Evolutionary conservation across 176 grass and related monocot species (phyloP), one percentile per base, ranked within the genome.

Genomic region (Avena atlantica): DNA sequence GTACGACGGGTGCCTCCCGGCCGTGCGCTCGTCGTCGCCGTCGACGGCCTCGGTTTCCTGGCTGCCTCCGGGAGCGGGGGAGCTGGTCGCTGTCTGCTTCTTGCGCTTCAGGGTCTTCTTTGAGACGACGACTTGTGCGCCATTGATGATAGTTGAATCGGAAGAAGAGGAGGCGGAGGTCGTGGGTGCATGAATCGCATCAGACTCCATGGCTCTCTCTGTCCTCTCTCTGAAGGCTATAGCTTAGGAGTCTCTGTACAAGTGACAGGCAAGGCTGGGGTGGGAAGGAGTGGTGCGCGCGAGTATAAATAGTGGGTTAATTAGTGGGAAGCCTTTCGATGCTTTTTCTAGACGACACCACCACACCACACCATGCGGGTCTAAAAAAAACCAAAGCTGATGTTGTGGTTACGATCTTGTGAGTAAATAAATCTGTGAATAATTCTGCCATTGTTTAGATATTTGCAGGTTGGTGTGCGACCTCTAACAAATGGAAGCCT

Each of bases 1-100:
- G 86, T 81, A 93, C n/a, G 87, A 85, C 52, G 86, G 89, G 86
- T 91, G 92, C 29, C 67, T 75, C 1, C 89, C 84, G 69, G 89
- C 89, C 61, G 23, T 78, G 12, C 70, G 58, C 29, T 42, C 73
- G 19, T 21, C 74, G 9, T 15, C 65, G 2, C 14, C 52, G 20
- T 19, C 84, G 24, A 6, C 0, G 56, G 27, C 56, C 8, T 80
- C 77, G 47, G 34, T 15, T 49, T n/a, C 16, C 12, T 48, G 34
- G 45, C 16, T 31, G 19, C n/a, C 19, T n/a, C 24, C 59, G 0
- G 29, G 73, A 66, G 55, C n/a, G 25, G n/a, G 19, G n/a, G 27
- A 23, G 13, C 55, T 48, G 21, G 27, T 67, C 13, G 78, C 7
- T 17, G 27, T 16, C 1, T 76, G 73, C 25, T 78, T 78, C 74